Percentiles rank a stretch among this genome's conserved stretches.
phyloP scores from a whole-genome alignment of 495 filamentous ascomycete species.

The Viridothelium virens region DNA sequence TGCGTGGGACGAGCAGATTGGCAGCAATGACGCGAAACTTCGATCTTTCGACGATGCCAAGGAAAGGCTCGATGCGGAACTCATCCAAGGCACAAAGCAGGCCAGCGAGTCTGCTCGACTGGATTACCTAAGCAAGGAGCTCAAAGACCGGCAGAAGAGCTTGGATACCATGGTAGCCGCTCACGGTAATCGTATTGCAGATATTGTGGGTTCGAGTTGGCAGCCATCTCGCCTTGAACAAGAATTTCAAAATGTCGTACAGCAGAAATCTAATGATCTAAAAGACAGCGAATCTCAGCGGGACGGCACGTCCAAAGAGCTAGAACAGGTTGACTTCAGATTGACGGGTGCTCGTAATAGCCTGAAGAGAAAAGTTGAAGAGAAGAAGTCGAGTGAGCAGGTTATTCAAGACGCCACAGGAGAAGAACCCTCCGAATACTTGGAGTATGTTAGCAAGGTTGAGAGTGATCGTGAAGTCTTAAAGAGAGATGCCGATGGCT shows the following conservation, averaged over 20 bases:
- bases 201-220: constrained; percentile 58
- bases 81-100: constrained; percentile 69
- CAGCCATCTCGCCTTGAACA: constrained; percentile 58
- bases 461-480: constrained; percentile 55
- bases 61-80: constrained; percentile 61
- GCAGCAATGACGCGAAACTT: constrained; percentile 51
- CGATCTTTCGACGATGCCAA: constrained; percentile 59
- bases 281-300: constrained; percentile 57
- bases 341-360: constrained; percentile 55
- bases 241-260: constrained; percentile 59
- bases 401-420: constrained; percentile 46
- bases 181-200: constrained; percentile 59
- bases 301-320: constrained; percentile 60
- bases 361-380: constrained; percentile 54
- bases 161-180: constrained; percentile 69
- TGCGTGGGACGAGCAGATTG: constrained; percentile 59
- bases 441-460: constrained; percentile 43
- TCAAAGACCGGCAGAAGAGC: constrained; percentile 60
- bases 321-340: constrained; percentile 71
- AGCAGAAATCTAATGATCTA: constrained; percentile 46
- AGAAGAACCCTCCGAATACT: constrained; percentile 49
- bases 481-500: constrained; percentile 57
- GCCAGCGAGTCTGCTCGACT: constrained; percentile 72
- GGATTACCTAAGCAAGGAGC: constrained; percentile 67
- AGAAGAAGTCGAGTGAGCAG: constrained; percentile 52